Percentiles rank a stretch among this genome's conserved stretches.
These are phyloP conservation scores for Salvia splendens DNA, from an alignment of 257 asterid genomes.

Conservation along the genomic window DNA sequence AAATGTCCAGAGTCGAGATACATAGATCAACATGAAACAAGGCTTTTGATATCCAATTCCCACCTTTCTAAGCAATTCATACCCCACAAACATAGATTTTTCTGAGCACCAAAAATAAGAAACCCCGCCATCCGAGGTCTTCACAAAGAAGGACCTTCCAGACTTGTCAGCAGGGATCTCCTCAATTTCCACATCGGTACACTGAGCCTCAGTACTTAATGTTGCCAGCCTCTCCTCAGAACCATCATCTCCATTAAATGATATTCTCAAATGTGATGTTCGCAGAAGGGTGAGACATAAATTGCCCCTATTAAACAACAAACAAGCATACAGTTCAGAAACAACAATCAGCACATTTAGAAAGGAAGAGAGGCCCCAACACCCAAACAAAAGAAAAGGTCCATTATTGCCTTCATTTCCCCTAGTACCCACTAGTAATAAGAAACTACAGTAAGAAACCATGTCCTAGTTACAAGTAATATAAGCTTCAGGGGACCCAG, in stretches of 20 bases:
- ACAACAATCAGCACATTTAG: conserved; percentile 21
- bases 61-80: conserved; percentile 81
- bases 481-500: conserved; percentile 16
- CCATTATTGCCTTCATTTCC: not conserved
- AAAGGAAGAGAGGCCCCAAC: conserved; percentile 7
- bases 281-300: conserved; percentile 81
- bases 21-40: conserved; percentile 10
- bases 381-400: not conserved
- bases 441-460: not conserved
- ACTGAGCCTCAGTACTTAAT: conserved; percentile 43
- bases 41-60: conserved; percentile 23
- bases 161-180: conserved; percentile 71
- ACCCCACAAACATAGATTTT: conserved; percentile 72
- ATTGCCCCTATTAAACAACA: conserved; percentile 57
- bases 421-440: conserved; percentile 23
- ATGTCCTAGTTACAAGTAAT: not conserved
- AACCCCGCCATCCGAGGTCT: conserved; percentile 43
- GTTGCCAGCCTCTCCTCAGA: conserved; percentile 67
- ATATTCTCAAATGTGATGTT: conserved; percentile 75
- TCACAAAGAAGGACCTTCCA: conserved; percentile 76
- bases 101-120: conserved; percentile 87
- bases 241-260: conserved; percentile 87
- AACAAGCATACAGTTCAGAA: conserved; percentile 27
- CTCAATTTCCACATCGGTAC: conserved; percentile 52
- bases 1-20: conserved; percentile 2